A percentile compares a stretch with the other conserved stretches of the same genome.
These are phyloP conservation scores for Colletotrichum lindemuthianum DNA, from an alignment of 2,329 filamentous ascomycete species.

Conservation along the genomic window DNA sequence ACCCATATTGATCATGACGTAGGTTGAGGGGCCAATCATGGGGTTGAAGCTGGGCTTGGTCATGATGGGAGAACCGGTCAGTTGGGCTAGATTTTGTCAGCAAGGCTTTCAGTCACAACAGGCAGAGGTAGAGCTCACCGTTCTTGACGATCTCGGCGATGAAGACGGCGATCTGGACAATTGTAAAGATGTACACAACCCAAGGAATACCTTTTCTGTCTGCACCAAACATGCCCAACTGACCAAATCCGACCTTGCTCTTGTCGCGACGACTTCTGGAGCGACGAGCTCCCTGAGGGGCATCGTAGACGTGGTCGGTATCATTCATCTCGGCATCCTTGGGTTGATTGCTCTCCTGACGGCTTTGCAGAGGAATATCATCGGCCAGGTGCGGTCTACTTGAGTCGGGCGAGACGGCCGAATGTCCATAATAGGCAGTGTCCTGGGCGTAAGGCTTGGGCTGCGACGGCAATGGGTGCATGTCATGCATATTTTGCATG, in stretches of 20 bases:
- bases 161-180: slow-evolving; percentile 85
- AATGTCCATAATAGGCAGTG: slow-evolving; percentile 65
- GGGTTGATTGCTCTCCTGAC: slow-evolving; percentile 38
- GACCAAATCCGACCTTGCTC: slow-evolving; percentile 63
- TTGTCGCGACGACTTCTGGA: slow-evolving; percentile 42
- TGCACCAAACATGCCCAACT: slow-evolving; percentile 68
- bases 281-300: slow-evolving; percentile 47
- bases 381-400: slow-evolving; percentile 51
- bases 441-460: slow-evolving; percentile 58
- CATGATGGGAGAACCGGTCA: slow-evolving; percentile 82
- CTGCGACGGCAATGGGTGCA: slow-evolving; percentile 5
- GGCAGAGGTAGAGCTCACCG: slow-evolving; percentile 63
- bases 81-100: slow-evolving; percentile 61
- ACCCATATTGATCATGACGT: slow-evolving; percentile 96
- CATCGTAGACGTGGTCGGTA: slow-evolving; percentile 72
- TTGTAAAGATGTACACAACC: slow-evolving; percentile 83
- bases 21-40: slow-evolving; percentile 94
- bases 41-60: slow-evolving; percentile 90
- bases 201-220: slow-evolving; percentile 73
- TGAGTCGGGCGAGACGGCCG: slow-evolving; percentile 49
- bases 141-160: slow-evolving; percentile 88
- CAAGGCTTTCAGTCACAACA: neutral
- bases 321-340: slow-evolving; percentile 55
- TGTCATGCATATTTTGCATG: slow-evolving; percentile 10
- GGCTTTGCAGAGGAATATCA: slow-evolving; percentile 67